Evolutionary conservation across 768 basidiomycete species (phyloP).

Genomic region (Lactarius sanguifluus): DNA sequence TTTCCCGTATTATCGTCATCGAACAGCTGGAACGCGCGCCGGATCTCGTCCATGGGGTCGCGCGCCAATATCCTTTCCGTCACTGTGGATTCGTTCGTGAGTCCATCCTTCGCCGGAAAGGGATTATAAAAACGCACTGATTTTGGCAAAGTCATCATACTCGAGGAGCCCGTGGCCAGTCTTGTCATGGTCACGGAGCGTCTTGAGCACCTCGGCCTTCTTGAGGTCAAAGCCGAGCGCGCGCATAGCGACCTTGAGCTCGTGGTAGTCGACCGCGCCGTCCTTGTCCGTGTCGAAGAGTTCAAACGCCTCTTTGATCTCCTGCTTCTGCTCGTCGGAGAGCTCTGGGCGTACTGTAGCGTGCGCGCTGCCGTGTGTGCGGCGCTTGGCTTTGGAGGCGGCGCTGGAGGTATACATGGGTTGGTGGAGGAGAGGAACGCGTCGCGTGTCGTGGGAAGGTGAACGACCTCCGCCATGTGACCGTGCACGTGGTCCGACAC

Average conservation of each 20-base stretch:
- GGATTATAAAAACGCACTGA: constrained; percentile 57
- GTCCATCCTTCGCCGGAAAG: neutral
- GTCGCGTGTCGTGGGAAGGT: constrained; percentile 15
- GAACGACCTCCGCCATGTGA: neutral
- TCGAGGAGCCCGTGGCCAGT: constrained; percentile 82
- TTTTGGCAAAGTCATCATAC: constrained; percentile 90
- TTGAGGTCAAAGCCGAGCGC: constrained; percentile 97
- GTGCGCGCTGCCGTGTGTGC: constrained; percentile 35
- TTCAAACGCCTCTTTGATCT: constrained; percentile 98
- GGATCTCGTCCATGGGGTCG: constrained; percentile 95
- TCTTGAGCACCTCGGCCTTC: constrained; percentile 96
- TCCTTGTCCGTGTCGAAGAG: constrained; percentile 99
- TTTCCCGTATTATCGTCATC: constrained; percentile 96
- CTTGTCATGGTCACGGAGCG: constrained; percentile 89
- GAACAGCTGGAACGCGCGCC: constrained; percentile 93
- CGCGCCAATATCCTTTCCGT: constrained; percentile 89
- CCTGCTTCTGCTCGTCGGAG: constrained; percentile 87
- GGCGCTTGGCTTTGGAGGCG: constrained; percentile 68
- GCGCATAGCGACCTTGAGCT: constrained; percentile 98
- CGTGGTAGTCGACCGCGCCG: constrained; percentile 94
- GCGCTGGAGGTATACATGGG: constrained; percentile 60
- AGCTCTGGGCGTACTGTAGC: constrained; percentile 79
- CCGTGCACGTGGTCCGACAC: neutral
- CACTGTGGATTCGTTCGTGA: constrained; percentile 55
- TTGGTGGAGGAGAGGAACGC: neutral